A percentile compares a stretch with the other conserved stretches of the same genome.
Conservation (phyloP, 1,284 basidiomycete genomes). For the Moesziomyces aphidis region DNA sequence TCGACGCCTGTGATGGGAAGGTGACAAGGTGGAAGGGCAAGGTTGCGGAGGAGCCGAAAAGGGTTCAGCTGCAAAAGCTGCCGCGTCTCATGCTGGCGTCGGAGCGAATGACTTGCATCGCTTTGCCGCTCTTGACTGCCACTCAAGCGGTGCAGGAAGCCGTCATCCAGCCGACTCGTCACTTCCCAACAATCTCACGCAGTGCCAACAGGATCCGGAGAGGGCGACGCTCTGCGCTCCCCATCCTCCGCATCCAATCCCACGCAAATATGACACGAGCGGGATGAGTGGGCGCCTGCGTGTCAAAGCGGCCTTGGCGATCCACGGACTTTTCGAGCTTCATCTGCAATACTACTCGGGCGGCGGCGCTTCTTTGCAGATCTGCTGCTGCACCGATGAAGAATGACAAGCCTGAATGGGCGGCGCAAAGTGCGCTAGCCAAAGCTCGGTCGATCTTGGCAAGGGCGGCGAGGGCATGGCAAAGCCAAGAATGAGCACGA, state of each 20-base stretch:
- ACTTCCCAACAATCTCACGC: background rate
- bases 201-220: too few species aligned
- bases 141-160: background rate
- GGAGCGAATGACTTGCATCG: background rate
- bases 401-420: background rate
- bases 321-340: background rate
- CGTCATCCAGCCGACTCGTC: background rate
- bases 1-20: background rate
- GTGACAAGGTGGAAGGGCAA: background rate
- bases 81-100: background rate
- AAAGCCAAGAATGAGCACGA: slow-evolving; percentile 7
- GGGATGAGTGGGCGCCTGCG: too few species aligned
- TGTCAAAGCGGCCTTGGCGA: too few species aligned
- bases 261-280: too few species aligned
- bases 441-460: slow-evolving; percentile 3
- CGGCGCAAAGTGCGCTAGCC: background rate
- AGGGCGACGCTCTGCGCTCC: too few species aligned
- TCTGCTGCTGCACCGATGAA: background rate
- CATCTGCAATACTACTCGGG: background rate
- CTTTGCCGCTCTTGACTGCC: background rate
- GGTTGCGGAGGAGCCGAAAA: background rate
- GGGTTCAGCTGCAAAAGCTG: background rate
- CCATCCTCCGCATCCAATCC: background rate
- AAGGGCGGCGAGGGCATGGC: slow-evolving; percentile 1
- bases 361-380: too few species aligned